Percentiles rank a stretch among this genome's conserved stretches.
These are phyloP conservation scores for Coniochaeta pulveracea DNA, from an alignment of 2,329 filamentous ascomycete genomes.

Conservation along the genomic window DNA sequence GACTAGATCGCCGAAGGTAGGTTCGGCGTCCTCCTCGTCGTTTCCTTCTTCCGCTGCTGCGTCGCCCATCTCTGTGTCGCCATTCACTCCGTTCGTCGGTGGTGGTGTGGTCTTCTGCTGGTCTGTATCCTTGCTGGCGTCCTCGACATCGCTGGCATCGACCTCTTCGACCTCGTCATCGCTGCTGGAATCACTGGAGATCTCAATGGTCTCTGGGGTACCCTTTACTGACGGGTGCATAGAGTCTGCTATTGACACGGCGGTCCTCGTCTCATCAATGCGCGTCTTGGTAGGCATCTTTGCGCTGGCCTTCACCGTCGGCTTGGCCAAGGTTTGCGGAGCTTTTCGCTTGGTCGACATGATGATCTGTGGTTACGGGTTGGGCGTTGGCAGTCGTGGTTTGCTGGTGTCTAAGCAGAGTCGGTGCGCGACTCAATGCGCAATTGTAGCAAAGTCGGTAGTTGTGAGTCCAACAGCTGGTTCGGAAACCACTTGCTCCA, in stretches of 20 bases:
- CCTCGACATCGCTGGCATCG: slow-evolving; percentile 11
- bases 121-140: slow-evolving; percentile 7
- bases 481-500: too few species aligned
- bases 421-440: too few species aligned
- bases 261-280: slow-evolving; percentile 47
- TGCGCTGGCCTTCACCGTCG: slow-evolving; percentile 40
- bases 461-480: too few species aligned
- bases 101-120: slow-evolving; percentile 15
- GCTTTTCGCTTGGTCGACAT: slow-evolving; percentile 55
- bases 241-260: slow-evolving; percentile 33
- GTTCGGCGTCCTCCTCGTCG: slow-evolving; percentile 38
- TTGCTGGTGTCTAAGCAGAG: too few species aligned
- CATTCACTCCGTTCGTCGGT: slow-evolving; percentile 15
- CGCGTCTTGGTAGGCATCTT: slow-evolving; percentile 35
- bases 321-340: slow-evolving; percentile 43
- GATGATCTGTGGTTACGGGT: slow-evolving; percentile 7
- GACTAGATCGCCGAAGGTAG: slow-evolving; percentile 81
- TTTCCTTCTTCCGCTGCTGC: slow-evolving; percentile 19
- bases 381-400: neutral
- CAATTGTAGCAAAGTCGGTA: too few species aligned
- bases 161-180: slow-evolving; percentile 30
- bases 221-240: slow-evolving; percentile 14
- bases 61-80: slow-evolving; percentile 12
- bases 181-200: slow-evolving; percentile 44
- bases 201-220: slow-evolving; percentile 36